Conservation (phyloP, 2,329 filamentous ascomycete species). For the Epichloe festucae region DNA sequence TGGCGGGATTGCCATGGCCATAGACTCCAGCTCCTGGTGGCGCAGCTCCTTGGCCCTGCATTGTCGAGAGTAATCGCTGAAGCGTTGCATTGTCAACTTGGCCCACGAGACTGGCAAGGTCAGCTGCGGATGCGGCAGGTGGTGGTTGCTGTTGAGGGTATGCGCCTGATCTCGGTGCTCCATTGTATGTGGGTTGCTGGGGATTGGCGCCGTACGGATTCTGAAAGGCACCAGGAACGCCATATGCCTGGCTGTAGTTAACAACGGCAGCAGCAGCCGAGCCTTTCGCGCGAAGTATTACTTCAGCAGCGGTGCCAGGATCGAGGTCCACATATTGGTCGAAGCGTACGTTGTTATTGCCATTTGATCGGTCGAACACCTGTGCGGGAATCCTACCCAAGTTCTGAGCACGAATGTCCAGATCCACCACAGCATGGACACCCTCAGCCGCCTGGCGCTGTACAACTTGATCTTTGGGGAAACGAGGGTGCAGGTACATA, state of each 20-base stretch:
- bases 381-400: slow-evolving; percentile 67
- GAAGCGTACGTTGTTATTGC: slow-evolving; percentile 64
- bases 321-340: slow-evolving; percentile 81
- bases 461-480: slow-evolving; percentile 67
- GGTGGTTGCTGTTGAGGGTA: slow-evolving; percentile 23
- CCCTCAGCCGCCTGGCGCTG: slow-evolving; percentile 79
- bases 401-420: slow-evolving; percentile 56
- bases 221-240: slow-evolving; percentile 14
- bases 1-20: slow-evolving; percentile 1
- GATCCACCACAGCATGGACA: slow-evolving; percentile 69
- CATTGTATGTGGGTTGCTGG: slow-evolving; percentile 13
- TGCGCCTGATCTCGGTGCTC: slow-evolving; percentile 14
- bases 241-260: slow-evolving; percentile 19
- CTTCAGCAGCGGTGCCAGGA: slow-evolving; percentile 63
- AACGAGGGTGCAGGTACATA: slow-evolving; percentile 64
- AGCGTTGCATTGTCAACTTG: slow-evolving; percentile 56
- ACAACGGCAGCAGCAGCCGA: slow-evolving; percentile 15
- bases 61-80: slow-evolving; percentile 54
- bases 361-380: slow-evolving; percentile 69
- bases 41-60: slow-evolving; percentile 21
- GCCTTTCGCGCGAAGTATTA: slow-evolving; percentile 60
- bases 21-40: slow-evolving; percentile 2
- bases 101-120: slow-evolving; percentile 52
- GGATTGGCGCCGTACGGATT: slow-evolving; percentile 20
- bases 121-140: slow-evolving; percentile 26